Conservation (phyloP, 257 asterid genomes). For the Petrea volubilis region DNA sequence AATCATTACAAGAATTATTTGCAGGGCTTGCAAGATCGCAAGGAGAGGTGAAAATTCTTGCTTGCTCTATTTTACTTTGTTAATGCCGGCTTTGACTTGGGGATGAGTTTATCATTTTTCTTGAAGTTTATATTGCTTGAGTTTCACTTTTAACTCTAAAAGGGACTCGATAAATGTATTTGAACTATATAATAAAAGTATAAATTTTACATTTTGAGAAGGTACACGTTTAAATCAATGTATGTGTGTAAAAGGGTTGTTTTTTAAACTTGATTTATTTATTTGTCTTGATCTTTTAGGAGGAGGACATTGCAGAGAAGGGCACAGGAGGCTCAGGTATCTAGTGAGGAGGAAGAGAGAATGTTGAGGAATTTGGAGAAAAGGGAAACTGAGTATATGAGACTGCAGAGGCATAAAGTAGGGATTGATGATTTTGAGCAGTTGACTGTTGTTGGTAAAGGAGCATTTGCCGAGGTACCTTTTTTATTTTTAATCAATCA, state of each 20-base stretch:
- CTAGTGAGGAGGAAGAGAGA: constrained; percentile 85
- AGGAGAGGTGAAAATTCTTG: constrained; percentile 64
- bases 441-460: constrained; percentile 87
- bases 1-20: constrained; percentile 89
- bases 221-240: not conserved
- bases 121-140: constrained; percentile 3
- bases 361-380: constrained; percentile 88
- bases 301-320: constrained; percentile 85
- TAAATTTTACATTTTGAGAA: not conserved
- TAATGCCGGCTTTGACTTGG: constrained; percentile 10
- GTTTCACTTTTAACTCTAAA: constrained; percentile 7
- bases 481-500: not conserved
- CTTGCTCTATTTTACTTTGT: not conserved
- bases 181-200: not conserved
- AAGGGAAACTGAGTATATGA: constrained; percentile 94
- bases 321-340: constrained; percentile 83
- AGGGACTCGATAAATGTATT: not conserved
- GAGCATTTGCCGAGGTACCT: constrained; percentile 93
- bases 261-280: not conserved
- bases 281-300: constrained; percentile 34
- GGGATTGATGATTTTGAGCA: constrained; percentile 97
- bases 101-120: not conserved
- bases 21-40: constrained; percentile 96
- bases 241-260: constrained; percentile 4
- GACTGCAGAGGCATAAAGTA: constrained; percentile 96